Percentiles rank a stretch among this genome's conserved stretches.
These are phyloP conservation scores for Begonia peltatifolia DNA, from an alignment of 306 rosid genomes.

Conservation along the genomic window DNA sequence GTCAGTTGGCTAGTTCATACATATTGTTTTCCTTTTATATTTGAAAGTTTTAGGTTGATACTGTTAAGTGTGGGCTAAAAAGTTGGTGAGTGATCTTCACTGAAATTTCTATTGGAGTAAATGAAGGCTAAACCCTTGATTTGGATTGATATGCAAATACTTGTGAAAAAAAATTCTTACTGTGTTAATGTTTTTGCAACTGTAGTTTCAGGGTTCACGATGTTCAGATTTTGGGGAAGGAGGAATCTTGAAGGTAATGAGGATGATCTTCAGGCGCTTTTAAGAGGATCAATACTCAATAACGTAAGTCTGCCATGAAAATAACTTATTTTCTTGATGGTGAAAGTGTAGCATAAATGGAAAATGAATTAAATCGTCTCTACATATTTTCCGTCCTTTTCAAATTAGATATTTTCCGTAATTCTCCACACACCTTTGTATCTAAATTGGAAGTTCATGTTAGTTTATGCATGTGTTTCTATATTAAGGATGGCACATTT, in stretches of 20 bases:
- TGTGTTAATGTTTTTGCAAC: background rate
- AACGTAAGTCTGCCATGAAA: constrained; percentile 1
- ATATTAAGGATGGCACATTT: too few relatives aligned
- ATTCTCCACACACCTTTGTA: too few relatives aligned
- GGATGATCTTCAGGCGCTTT: constrained; percentile 6
- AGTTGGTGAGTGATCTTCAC: background rate
- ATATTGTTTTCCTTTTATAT: too few relatives aligned
- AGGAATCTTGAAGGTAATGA: background rate
- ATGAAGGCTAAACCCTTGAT: background rate
- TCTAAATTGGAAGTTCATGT: too few relatives aligned
- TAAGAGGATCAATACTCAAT: background rate
- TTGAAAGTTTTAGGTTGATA: too few relatives aligned
- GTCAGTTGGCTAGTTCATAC: too few relatives aligned
- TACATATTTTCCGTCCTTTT: too few relatives aligned
- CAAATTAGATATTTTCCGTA: too few relatives aligned
- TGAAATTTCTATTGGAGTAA: background rate
- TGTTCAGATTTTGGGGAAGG: background rate
- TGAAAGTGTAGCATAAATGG: background rate
- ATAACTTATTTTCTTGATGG: background rate
- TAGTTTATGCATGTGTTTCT: too few relatives aligned
- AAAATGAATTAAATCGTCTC: background rate
- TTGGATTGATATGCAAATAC: background rate
- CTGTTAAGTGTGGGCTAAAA: too few relatives aligned
- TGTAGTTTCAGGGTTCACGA: too few relatives aligned
- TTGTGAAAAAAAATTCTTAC: background rate